Conservation (phyloP, 257 asterid species). For the Capsicum chinense region DNA sequence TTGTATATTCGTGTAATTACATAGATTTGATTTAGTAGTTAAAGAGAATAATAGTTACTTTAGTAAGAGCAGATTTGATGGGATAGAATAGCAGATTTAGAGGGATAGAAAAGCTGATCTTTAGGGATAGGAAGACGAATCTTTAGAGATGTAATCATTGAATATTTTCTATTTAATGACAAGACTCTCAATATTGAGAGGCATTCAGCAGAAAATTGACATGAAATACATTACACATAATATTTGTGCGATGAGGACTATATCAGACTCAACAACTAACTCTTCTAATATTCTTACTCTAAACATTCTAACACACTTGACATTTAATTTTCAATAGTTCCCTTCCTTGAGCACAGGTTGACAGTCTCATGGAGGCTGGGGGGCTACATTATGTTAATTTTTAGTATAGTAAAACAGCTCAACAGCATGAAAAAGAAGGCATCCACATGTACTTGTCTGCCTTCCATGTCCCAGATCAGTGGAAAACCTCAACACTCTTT, state of each 20-base stretch:
- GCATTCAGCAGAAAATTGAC: too few species aligned
- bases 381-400: neutral
- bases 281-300: neutral
- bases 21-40: too few species aligned
- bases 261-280: neutral
- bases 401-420: neutral
- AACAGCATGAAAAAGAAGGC: neutral
- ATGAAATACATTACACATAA: neutral
- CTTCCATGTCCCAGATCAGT: neutral
- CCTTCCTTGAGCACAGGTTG: neutral
- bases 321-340: neutral
- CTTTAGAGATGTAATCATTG: too few species aligned
- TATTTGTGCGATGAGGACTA: neutral
- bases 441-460: slow-evolving; percentile 9
- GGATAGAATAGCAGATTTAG: too few species aligned
- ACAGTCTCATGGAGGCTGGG: neutral
- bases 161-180: too few species aligned
- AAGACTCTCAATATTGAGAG: too few species aligned
- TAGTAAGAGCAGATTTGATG: too few species aligned
- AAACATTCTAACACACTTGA: neutral
- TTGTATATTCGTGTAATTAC: too few species aligned
- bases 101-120: too few species aligned
- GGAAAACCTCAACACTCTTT: slow-evolving; percentile 16
- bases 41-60: too few species aligned
- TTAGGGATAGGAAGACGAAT: too few species aligned